Evolutionary conservation across 352 stramenopile genomes (phyloP).

Genomic region (Phytophthora chlamydospora): DNA sequence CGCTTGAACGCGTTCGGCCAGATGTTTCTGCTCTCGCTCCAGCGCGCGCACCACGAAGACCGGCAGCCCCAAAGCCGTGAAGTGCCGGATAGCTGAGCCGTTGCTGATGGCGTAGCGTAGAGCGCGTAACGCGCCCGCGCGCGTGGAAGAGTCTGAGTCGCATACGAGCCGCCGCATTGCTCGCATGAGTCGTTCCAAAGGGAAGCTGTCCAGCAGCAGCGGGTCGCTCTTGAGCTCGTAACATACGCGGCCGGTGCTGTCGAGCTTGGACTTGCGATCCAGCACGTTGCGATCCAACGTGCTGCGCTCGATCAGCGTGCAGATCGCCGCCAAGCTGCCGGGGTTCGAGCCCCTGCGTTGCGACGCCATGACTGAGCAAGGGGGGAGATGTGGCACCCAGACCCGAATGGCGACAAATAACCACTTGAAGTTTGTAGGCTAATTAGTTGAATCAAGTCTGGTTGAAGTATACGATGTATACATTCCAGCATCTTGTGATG

Average conservation of each 20-base stretch:
- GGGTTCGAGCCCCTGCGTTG: constrained; percentile 43
- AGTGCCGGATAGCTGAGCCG: constrained; percentile 67
- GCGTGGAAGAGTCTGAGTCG: constrained; percentile 82
- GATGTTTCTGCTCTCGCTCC: constrained; percentile 87
- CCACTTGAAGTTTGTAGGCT: no score
- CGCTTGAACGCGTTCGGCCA: constrained; percentile 86
- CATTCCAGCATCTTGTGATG: no score
- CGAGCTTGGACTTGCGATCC: constrained; percentile 89
- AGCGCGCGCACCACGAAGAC: constrained; percentile 87
- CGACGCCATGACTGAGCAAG: constrained; percentile 33
- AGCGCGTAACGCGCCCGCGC: constrained; percentile 75
- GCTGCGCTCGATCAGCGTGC: constrained; percentile 82
- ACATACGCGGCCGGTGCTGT: constrained; percentile 83
- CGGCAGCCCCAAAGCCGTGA: constrained; percentile 72
- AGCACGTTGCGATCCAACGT: constrained; percentile 73
- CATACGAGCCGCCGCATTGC: constrained; percentile 77
- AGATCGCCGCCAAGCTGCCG: constrained; percentile 77
- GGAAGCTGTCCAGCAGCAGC: constrained; percentile 82
- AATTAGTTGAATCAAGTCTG: no score
- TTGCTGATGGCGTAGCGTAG: constrained; percentile 87
- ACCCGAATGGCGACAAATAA: no score
- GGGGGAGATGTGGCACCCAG: constrained; percentile 12
- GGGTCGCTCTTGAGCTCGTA: constrained; percentile 90
- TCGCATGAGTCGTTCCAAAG: constrained; percentile 81
- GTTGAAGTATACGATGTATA: no score